A percentile compares a stretch with the other conserved stretches of the same genome.
Conservation (phyloP, 2,329 filamentous ascomycete genomes). For the Rhinocladiella similis region DNA sequence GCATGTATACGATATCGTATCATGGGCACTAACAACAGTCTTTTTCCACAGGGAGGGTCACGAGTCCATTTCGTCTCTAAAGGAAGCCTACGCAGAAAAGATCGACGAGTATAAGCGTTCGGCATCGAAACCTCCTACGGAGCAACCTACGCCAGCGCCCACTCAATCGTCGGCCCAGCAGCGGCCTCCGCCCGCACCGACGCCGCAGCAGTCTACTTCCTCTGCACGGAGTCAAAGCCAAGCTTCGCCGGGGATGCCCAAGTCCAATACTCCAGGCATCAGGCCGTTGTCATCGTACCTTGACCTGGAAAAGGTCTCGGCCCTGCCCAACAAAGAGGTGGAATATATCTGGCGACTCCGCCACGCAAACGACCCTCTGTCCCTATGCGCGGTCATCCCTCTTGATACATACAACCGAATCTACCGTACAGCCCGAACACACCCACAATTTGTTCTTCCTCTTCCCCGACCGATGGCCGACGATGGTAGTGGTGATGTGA, state of each 20-base stretch:
- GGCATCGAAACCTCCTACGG: slow-evolving; percentile 41
- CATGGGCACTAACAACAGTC: slow-evolving; percentile 31
- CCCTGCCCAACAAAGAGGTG: slow-evolving; percentile 77
- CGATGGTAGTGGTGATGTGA: slow-evolving; percentile 25
- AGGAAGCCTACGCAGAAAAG: slow-evolving; percentile 79
- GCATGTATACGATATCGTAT: no score
- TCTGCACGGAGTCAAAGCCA: slow-evolving; percentile 33
- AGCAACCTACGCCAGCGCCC: slow-evolving; percentile 41
- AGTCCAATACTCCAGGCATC: slow-evolving; percentile 45
- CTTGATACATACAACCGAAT: slow-evolving; percentile 72
- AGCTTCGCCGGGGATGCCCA: slow-evolving; percentile 46
- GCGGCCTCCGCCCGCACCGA: slow-evolving; percentile 37
- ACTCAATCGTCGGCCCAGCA: slow-evolving; percentile 27
- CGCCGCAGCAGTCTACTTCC: slow-evolving; percentile 39
- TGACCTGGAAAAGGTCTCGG: slow-evolving; percentile 74
- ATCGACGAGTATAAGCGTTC: slow-evolving; percentile 72
- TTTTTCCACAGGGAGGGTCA: slow-evolving; percentile 57
- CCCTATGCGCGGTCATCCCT: slow-evolving; percentile 82
- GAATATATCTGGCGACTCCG: slow-evolving; percentile 87
- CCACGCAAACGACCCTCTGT: slow-evolving; percentile 70
- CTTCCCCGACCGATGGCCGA: slow-evolving; percentile 54
- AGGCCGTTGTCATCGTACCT: slow-evolving; percentile 69
- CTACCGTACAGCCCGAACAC: slow-evolving; percentile 65
- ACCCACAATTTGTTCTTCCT: slow-evolving; percentile 90
- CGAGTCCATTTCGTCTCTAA: slow-evolving; percentile 60